Percentiles rank a stretch among this genome's conserved stretches.
These are phyloP conservation scores for Quercus variabilis DNA, from an alignment of 306 rosid genomes.

Conservation along the genomic window DNA sequence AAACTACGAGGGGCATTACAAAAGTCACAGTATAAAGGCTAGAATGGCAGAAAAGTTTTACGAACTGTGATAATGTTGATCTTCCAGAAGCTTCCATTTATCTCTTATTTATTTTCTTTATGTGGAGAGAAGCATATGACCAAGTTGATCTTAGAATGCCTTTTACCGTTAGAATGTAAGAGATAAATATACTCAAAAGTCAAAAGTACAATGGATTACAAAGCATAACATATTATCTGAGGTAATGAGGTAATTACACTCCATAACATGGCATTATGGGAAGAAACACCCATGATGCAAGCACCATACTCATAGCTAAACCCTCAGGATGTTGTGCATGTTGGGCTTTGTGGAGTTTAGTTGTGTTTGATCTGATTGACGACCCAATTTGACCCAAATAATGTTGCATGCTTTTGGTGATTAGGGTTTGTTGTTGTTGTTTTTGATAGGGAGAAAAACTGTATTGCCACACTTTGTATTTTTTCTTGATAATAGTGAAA, in stretches of 20 bases:
- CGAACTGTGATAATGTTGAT: not conserved
- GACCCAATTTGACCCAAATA: too few species aligned
- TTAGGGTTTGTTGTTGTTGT: too few species aligned
- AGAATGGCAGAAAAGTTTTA: not conserved
- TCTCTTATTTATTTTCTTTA: not conserved
- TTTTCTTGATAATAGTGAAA: too few species aligned
- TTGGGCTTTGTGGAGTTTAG: too few species aligned
- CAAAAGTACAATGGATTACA: not conserved
- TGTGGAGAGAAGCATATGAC: not conserved
- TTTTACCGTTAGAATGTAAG: slow-evolving; percentile 9
- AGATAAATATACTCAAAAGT: not conserved
- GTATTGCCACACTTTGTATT: too few species aligned
- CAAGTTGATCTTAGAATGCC: not conserved
- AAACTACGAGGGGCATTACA: not conserved
- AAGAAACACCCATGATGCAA: slow-evolving; percentile 97
- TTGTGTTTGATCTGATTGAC: too few species aligned
- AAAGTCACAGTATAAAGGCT: not conserved
- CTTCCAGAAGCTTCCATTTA: not conserved
- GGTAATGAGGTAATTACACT: slow-evolving; percentile 95
- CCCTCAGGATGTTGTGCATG: slow-evolving; percentile 91
- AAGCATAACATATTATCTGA: slow-evolving; percentile 54
- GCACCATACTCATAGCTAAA: slow-evolving; percentile 96
- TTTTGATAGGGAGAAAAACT: too few species aligned
- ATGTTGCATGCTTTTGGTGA: too few species aligned
- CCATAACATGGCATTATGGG: slow-evolving; percentile 98